These are phyloP conservation scores for Colletotrichum coccodes DNA, from an alignment of 2,329 filamentous ascomycete species.

Conservation along the genomic window DNA sequence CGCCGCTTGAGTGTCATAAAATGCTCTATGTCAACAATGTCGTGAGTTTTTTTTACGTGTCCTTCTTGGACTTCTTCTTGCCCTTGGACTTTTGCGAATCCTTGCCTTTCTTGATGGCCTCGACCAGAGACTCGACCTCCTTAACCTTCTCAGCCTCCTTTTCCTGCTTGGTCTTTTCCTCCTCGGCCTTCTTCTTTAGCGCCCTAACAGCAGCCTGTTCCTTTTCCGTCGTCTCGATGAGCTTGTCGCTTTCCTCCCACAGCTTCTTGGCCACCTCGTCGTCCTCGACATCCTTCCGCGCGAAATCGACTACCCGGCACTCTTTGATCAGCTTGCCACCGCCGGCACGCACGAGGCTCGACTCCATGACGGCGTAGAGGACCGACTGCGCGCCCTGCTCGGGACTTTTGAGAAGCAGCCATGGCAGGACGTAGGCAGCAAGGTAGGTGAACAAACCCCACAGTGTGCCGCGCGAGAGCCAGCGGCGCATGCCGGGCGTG, in stretches of 20 bases:
- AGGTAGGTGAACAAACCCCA: slow-evolving; percentile 84
- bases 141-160: slow-evolving; percentile 42
- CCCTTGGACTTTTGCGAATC: slow-evolving; percentile 36
- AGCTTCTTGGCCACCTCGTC: slow-evolving; percentile 84
- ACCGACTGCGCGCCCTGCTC: slow-evolving; percentile 88
- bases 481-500: slow-evolving; percentile 88
- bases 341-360: slow-evolving; percentile 64
- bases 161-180: slow-evolving; percentile 46
- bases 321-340: slow-evolving; percentile 88
- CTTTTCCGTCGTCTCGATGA: slow-evolving; percentile 86
- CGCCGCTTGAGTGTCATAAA: background rate
- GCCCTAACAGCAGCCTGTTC: slow-evolving; percentile 72
- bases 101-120: slow-evolving; percentile 52
- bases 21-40: background rate
- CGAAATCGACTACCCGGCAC: slow-evolving; percentile 79
- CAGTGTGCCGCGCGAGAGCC: slow-evolving; percentile 86
- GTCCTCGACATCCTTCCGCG: slow-evolving; percentile 79
- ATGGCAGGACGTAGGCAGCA: slow-evolving; percentile 81
- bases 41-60: background rate
- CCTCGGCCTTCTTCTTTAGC: slow-evolving; percentile 47
- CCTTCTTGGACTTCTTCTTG: slow-evolving; percentile 45
- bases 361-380: slow-evolving; percentile 87
- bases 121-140: slow-evolving; percentile 50
- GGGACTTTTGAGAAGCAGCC: slow-evolving; percentile 88
- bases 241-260: slow-evolving; percentile 88